Evolutionary conservation across 148 eudicot genomes (phyloP), one percentile per base, ranked within the genome.

Genomic region (Rhododendron simsii): DNA sequence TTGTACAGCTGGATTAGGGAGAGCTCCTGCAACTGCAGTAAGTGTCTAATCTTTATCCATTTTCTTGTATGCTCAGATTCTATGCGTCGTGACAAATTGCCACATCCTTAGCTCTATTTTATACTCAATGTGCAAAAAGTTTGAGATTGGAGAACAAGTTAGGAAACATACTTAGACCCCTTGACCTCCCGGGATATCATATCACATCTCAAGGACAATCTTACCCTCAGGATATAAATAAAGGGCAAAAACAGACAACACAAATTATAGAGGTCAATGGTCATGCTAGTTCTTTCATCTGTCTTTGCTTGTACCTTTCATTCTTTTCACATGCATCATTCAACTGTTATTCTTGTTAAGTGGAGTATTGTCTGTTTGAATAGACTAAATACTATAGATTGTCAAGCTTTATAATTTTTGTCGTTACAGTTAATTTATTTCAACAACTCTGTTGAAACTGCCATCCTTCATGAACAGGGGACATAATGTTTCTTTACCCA

Each of bases 1-100:
- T 84, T 97, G 99, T 86, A 97, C 99, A 21, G 99, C 99, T 87
- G 99, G 99, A 85, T 93, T 97, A 85, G 99, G 99, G 78, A 89
- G 99, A 91, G 99, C 99, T 84, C 98, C 98, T 88, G 98, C 95
- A 87, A 90, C 88, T 89, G 99, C 98, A 76, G 99, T 97, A 93
- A 83, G 93, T 81, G 26, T 81, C 59, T 26, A n/a, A 57, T 15
- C 8, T 18, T 61, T 47, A 28, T 86, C 75, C 59, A 37, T 51
- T 85, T 71, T 81, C 73, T 48, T 50, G 5, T 12, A 67, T 2
- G 18, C 76, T 78, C 23, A 85, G 61, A 59, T 78, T 23, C 48
- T 76, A 18, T 28, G 3, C 55, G 48, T 77, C 81, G 37, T 55
- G 86, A 85, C 20, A 7, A 50, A 83, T n/a, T 69, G 84, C 44